Conservation (phyloP, 305 asterid genomes). For the Solanum hybrid region DNA sequence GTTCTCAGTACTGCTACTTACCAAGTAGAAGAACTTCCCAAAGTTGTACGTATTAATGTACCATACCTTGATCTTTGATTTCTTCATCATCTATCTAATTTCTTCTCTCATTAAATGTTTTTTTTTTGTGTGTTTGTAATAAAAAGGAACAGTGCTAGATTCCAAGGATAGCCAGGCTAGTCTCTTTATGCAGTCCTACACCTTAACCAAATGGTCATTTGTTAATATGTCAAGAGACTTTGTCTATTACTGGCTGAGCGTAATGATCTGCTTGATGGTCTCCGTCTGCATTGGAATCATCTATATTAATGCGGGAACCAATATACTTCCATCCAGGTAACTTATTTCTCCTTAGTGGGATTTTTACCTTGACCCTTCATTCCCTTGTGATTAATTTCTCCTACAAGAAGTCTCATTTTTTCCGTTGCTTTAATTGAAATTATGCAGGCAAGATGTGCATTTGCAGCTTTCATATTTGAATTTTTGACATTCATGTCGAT, state of each 20-base stretch:
- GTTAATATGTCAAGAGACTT: constrained; percentile 96
- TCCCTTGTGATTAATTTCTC: background rate
- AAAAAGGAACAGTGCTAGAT: constrained; percentile 91
- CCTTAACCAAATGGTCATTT: constrained; percentile 78
- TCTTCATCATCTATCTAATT: background rate
- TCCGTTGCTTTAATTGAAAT: background rate
- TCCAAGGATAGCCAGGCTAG: constrained; percentile 95
- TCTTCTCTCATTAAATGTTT: background rate
- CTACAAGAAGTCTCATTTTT: background rate
- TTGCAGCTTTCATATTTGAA: constrained; percentile 83
- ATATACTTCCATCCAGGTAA: constrained; percentile 80
- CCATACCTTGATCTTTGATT: background rate
- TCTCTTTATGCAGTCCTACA: constrained; percentile 80
- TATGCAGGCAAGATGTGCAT: constrained; percentile 84
- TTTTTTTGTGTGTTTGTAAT: constrained; percentile 3
- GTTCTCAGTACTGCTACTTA: constrained; percentile 49
- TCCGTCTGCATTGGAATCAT: constrained; percentile 85
- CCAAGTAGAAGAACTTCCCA: constrained; percentile 81
- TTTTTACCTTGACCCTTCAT: background rate
- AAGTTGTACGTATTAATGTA: constrained; percentile 46
- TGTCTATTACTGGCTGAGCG: constrained; percentile 95
- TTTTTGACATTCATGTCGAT: constrained; percentile 90
- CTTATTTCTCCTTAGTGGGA: background rate
- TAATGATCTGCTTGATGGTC: constrained; percentile 58
- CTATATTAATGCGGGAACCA: constrained; percentile 71